Base-by-base conservation (phyloP, 768 basidiomycete genomes). In the Thelephora ganbajun region DNA sequence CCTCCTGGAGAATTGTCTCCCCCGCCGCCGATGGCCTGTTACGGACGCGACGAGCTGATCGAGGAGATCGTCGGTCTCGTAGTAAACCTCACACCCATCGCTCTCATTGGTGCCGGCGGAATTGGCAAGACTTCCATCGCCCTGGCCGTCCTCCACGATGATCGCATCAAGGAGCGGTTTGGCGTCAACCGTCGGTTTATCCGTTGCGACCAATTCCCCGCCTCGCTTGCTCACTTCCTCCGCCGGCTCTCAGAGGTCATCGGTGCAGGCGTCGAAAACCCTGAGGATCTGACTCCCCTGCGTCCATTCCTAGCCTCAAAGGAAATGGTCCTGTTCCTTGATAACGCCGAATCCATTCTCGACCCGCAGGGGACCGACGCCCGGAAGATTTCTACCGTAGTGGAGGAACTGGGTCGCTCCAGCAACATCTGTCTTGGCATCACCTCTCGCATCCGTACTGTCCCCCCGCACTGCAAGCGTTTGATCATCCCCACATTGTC, bases 101-200 rank as follows among this genome's bases (percentile, higher is more conserved):
- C 39, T 41, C 39, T 50, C 44, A 23, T 50, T 22, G 49, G 49
- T 11, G 18, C 47, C 35, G 50, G 50, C 7, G 50, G 50, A 6
- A 51, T 51, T 26, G 50, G 50, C 41, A 51, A 51, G 44, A 51
- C 50, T n/a, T 48, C 47, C 20, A 20, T 51, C 23, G 50, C 50
- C 4, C 41, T 43, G 19, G 20, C 48, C n/a, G 50, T 43, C 18
- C 41, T 51, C 11, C 39, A 51, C 36, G 18, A 35, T 14, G 22
- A 22, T 18, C 13, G 20, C 14, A 13, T 49, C 14, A 11, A 44
- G 12, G 9, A 23, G n/a, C 42, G 22, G 13, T 51, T 49, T 36
- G 16, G 37, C 4, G 22, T 35, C 41, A 23, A 41, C 13, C 34
- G 50, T 16, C 44, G 44, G 14, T 51, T 51, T 26, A 23, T 48